phyloP scores from a whole-genome alignment of 805 yeast species.

The Zygoascus tannicola region DNA sequence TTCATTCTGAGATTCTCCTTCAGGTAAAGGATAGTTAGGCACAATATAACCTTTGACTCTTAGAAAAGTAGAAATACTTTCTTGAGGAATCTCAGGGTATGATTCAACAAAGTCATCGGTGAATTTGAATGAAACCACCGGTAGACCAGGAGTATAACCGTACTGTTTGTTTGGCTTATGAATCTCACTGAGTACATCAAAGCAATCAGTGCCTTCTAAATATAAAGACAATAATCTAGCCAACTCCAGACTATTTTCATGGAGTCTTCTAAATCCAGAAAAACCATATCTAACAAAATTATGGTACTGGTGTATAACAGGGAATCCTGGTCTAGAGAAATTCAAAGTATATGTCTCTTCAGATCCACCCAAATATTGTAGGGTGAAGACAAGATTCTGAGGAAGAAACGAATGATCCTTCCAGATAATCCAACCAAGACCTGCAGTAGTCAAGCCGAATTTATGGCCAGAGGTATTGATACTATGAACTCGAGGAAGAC shows the following conservation, averaged over 20 bases:
- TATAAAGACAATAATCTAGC: constrained; percentile 57
- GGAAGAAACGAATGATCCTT: constrained; percentile 57
- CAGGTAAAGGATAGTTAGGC: constrained; percentile 81
- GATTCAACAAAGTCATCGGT: constrained; percentile 44
- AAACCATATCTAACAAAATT: constrained; percentile 63
- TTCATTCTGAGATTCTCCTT: constrained; percentile 47
- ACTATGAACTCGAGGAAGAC: constrained; percentile 63
- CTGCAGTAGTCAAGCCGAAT: constrained; percentile 84
- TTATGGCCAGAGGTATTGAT: constrained; percentile 91
- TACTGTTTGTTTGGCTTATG: constrained; percentile 44
- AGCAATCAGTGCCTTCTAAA: constrained; percentile 56
- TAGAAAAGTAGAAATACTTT: constrained; percentile 58
- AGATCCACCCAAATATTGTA: constrained; percentile 78
- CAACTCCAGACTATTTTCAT: constrained; percentile 54
- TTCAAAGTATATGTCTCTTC: constrained; percentile 82
- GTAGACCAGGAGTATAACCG: constrained; percentile 64
- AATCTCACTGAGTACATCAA: constrained; percentile 65
- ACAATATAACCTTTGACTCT: constrained; percentile 79
- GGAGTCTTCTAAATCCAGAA: constrained; percentile 59
- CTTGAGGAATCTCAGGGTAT: constrained; percentile 79
- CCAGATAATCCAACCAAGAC: constrained; percentile 90
- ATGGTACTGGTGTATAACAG: constrained; percentile 80
- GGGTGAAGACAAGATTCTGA: constrained; percentile 59
- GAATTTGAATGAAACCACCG: constrained; percentile 81
- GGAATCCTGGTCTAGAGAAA: constrained; percentile 89